Percentiles rank a stretch among this genome's conserved stretches.
These are phyloP conservation scores for Fusarium gaditjirri DNA, from an alignment of 2,329 filamentous ascomycete species.

Conservation along the genomic window DNA sequence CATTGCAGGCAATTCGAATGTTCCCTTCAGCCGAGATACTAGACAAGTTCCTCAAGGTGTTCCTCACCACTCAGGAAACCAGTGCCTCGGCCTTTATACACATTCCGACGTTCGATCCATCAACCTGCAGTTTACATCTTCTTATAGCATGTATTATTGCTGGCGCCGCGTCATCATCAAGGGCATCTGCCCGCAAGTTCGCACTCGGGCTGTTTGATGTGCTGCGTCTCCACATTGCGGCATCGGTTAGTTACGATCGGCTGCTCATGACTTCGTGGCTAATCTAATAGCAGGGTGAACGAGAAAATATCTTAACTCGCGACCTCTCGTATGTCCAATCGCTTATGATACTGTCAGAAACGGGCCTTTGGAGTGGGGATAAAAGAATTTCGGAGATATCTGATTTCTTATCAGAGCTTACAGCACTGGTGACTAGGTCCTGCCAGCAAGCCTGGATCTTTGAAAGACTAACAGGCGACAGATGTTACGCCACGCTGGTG, in stretches of 20 bases:
- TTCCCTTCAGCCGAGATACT: no score
- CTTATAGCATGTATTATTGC: not conserved
- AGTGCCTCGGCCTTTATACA: no score
- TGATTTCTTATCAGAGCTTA: not conserved
- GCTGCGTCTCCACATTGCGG: not conserved
- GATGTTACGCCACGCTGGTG: not conserved
- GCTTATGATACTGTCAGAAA: not conserved
- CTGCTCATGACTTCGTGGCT: not conserved
- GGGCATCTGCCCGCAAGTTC: not conserved
- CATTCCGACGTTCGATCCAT: no score
- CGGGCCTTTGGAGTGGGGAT: not conserved
- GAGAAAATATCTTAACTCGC: not conserved
- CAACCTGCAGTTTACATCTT: not conserved
- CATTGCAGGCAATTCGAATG: no score
- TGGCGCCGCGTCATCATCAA: not conserved
- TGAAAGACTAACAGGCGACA: not conserved
- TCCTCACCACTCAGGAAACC: no score
- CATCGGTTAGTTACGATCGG: not conserved
- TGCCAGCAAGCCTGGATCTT: fast-evolving
- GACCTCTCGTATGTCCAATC: not conserved
- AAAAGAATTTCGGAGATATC: not conserved
- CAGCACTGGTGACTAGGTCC: not conserved
- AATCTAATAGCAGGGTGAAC: not conserved
- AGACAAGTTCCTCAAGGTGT: no score
- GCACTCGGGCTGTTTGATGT: not conserved